Evolutionary conservation across 2,329 filamentous ascomycete species (phyloP).

Genomic region (Neofusicoccum kwambonambiense): DNA sequence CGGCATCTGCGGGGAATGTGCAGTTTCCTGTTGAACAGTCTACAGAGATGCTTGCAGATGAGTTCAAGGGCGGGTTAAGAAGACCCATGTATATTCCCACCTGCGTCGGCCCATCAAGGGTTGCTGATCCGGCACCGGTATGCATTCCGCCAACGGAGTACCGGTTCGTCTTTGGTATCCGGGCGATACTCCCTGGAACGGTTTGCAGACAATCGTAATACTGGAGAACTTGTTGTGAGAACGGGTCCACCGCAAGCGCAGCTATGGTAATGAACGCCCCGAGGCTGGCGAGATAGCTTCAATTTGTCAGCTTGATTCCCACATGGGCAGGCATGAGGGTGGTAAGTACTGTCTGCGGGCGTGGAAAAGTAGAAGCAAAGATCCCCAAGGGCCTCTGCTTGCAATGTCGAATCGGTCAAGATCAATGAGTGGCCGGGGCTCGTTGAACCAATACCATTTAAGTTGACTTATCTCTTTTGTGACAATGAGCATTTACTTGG

Average conservation of each 20-base stretch:
- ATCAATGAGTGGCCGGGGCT: not conserved
- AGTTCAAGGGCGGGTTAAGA: not conserved
- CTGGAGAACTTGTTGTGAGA: slow-evolving; percentile 1
- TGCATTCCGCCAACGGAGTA: not conserved
- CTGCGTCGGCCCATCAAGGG: not conserved
- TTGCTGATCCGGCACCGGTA: not conserved
- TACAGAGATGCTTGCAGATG: not conserved
- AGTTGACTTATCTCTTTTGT: slow-evolving; percentile 3
- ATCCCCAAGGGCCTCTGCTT: slow-evolving; percentile 3
- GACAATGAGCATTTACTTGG: not conserved
- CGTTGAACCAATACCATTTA: slow-evolving; percentile 10
- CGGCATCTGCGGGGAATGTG: not conserved
- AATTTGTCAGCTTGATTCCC: not conserved
- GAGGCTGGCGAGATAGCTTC: not conserved
- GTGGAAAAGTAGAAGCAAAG: not conserved
- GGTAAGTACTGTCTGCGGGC: not conserved
- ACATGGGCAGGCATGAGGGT: not conserved
- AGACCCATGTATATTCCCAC: slow-evolving; percentile 1
- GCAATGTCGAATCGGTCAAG: slow-evolving; percentile 5
- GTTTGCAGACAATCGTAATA: not conserved
- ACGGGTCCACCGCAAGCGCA: not conserved
- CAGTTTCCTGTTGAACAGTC: slow-evolving; percentile 6
- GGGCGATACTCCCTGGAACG: not conserved
- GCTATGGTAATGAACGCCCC: not conserved
- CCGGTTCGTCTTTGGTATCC: not conserved